Evolutionary conservation across 169 alveolate species (phyloP).

Genomic region (Plasmodium ovale): DNA sequence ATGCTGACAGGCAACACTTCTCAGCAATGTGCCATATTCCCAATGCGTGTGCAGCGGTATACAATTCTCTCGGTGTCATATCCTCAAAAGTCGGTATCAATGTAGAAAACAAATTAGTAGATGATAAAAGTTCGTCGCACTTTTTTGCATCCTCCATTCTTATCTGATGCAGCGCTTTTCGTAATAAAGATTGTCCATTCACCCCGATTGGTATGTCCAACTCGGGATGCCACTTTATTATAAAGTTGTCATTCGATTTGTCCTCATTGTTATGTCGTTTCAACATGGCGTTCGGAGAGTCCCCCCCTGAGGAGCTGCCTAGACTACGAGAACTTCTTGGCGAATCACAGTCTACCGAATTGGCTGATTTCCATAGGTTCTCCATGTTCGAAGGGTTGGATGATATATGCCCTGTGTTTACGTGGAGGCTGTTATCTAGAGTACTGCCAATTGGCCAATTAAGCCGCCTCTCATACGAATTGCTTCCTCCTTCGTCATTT

Average conservation of each 20-base stretch:
- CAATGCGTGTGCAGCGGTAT: constrained; percentile 83
- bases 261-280: no score
- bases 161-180: constrained; percentile 85
- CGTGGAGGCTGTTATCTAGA: no score
- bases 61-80: constrained; percentile 84
- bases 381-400: no score
- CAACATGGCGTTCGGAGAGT: no score
- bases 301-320: no score
- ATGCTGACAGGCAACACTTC: constrained; percentile 82
- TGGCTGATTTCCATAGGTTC: no score
- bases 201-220: constrained; percentile 87
- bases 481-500: no score
- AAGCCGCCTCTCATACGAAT: no score
- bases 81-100: constrained; percentile 84
- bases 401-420: no score
- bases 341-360: no score
- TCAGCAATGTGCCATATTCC: constrained; percentile 87
- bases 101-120: constrained; percentile 82
- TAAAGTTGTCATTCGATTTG: constrained; percentile 11
- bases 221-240: constrained; percentile 86
- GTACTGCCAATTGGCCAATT: no score
- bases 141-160: constrained; percentile 80
- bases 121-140: constrained; percentile 84
- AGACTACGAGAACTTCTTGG: no score
- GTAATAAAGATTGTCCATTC: constrained; percentile 81